A percentile compares a stretch with the other conserved stretches of the same genome.
Conservation (phyloP, 371 early-diverging fungal genomes). For the Mucor ambiguus region DNA sequence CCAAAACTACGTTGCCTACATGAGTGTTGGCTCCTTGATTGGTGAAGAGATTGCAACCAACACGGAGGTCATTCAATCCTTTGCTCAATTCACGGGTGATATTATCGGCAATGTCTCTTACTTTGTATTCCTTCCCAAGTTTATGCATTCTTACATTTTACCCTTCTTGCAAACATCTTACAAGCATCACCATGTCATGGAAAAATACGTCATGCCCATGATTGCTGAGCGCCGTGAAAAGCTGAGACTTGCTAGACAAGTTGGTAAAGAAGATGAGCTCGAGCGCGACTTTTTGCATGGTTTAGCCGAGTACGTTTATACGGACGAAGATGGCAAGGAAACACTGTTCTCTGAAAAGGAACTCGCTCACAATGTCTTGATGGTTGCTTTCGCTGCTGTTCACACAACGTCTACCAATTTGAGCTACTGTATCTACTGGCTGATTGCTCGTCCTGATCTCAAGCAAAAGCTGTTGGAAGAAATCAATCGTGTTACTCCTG, state of each 20-base stretch:
- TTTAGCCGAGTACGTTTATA: conserved; percentile 25
- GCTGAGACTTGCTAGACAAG: conserved; percentile 8
- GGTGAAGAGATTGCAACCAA: conserved; percentile 34
- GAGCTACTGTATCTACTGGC: conserved; percentile 33
- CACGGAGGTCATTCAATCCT: conserved; percentile 32
- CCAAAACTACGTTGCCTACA: conserved; percentile 41
- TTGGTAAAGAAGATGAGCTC: conserved; percentile 6
- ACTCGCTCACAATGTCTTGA: conserved; percentile 26
- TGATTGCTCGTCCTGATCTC: conserved; percentile 40
- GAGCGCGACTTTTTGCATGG: conserved; percentile 30
- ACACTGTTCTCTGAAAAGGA: conserved; percentile 15
- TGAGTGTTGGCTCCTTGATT: conserved; percentile 40
- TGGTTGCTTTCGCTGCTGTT: conserved; percentile 45
- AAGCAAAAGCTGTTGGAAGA: conserved; percentile 23
- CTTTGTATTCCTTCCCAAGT: conserved; percentile 25
- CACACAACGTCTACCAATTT: conserved; percentile 39
- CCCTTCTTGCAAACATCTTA: conserved; percentile 31
- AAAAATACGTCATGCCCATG: conserved; percentile 24
- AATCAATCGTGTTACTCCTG: conserved; percentile 30
- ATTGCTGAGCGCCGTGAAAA: conserved; percentile 23
- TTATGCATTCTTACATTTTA: conserved; percentile 26
- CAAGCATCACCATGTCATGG: conserved; percentile 33
- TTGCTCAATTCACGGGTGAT: conserved; percentile 43
- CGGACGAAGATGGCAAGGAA: conserved; percentile 17
- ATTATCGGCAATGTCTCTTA: conserved; percentile 29